Base-by-base conservation (phyloP, 1,139 yeast genomes). In the Kodamaea suecica region DNA sequence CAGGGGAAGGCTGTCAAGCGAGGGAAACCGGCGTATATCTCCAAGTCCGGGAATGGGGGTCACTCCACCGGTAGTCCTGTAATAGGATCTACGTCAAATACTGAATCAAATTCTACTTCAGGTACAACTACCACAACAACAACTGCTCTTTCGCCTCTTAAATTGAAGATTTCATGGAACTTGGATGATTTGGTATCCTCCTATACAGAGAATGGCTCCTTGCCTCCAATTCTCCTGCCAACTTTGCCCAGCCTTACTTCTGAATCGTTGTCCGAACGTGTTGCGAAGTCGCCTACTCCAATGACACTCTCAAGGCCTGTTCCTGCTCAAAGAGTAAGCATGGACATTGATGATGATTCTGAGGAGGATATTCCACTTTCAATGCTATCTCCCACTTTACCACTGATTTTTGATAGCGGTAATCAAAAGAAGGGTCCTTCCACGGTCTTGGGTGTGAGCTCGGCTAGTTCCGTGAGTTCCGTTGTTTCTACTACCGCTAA, bases 141-240 rank as follows among this genome's bases (percentile, higher is more conserved):
- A 17, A 23, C 21, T 8, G 27, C 9, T 4, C 7, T 4, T 17
- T 9, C 30, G 7, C 23, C 30, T 7, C 11, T 26, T n/a, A 23
- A 31, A 9, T 33, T 34, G 24, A 42, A 42, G 23, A 41, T 47
- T 3, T 41, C 55, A 5, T 70, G 76, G 75, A 66, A 66, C 41
- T 44, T 70, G 33, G 72, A 69, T 30, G 73, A 69, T 16, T 52
- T 70, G 57, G 38, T 68, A 19, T 27, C 52, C 17, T 53, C 63
- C n/a, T 69, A 66, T 45, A 52, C 56, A 20, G 63, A 63, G 5
- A 42, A 50, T n/a, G 67, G 67, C 2, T 29, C 39, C 2, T 55
- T 70, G 29, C 76, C 76, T 1, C 66, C 68, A 0, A 57, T 61
- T 6, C 49, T 70, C 23, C 66, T 73, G 3, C 76, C 76, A 2